Conservation (phyloP, 441 rosid species). For the Croton laevigatus region DNA sequence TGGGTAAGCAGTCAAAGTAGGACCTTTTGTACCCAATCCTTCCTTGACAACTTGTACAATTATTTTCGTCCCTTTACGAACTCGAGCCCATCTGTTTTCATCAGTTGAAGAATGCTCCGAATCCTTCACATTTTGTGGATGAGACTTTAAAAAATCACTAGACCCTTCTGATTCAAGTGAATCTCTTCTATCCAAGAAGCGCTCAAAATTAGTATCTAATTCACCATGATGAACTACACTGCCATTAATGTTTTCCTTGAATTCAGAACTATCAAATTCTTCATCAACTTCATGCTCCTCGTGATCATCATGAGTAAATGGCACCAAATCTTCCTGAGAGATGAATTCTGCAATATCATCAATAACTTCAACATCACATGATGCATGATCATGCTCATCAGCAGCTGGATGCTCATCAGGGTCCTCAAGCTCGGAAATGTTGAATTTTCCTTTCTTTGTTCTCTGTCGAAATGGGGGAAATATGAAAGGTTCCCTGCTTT, state of each 20-base stretch:
- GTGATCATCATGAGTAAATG: slow-evolving; percentile 37
- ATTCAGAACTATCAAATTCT: slow-evolving; percentile 57
- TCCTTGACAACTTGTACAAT: slow-evolving; percentile 98
- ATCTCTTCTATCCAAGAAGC: slow-evolving; percentile 41
- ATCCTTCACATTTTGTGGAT: slow-evolving; percentile 32
- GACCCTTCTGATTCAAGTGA: slow-evolving; percentile 35
- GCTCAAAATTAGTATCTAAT: slow-evolving; percentile 42
- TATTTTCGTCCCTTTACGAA: slow-evolving; percentile 85
- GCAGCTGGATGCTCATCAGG: slow-evolving; percentile 36
- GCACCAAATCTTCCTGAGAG: slow-evolving; percentile 37
- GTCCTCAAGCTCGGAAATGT: slow-evolving; percentile 36
- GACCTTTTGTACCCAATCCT: slow-evolving; percentile 94
- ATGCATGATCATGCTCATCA: slow-evolving; percentile 33
- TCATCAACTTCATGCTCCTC: slow-evolving; percentile 70
- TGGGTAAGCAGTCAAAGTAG: slow-evolving; percentile 89
- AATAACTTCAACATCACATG: slow-evolving; percentile 42
- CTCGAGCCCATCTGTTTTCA: slow-evolving; percentile 68
- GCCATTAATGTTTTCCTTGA: slow-evolving; percentile 52
- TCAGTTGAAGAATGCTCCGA: slow-evolving; percentile 25
- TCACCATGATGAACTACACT: slow-evolving; percentile 46
- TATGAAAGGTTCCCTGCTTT: slow-evolving; percentile 73
- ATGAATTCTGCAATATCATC: slow-evolving; percentile 54
- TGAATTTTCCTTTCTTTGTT: slow-evolving; percentile 42
- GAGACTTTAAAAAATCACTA: slow-evolving; percentile 32
- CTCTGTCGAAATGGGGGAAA: slow-evolving; percentile 75